Conservation (phyloP, 2,329 filamentous ascomycete genomes). For the Alternaria arborescens region DNA sequence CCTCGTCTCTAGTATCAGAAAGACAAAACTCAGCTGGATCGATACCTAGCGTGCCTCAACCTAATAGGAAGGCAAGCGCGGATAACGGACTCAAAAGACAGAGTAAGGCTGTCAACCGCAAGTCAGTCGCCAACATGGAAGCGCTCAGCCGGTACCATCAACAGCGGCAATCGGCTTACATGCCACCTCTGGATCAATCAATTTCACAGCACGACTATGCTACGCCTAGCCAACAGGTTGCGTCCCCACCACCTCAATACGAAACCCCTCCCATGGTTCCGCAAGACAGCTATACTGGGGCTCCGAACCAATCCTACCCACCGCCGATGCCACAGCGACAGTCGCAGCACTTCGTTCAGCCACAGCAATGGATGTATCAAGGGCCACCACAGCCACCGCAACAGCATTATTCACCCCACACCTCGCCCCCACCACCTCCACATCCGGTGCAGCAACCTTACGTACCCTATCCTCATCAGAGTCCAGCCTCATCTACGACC, state of each 20-base stretch:
- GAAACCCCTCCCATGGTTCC: not conserved
- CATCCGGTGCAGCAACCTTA: not conserved
- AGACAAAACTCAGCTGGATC: slow-evolving; percentile 5
- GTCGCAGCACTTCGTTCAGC: slow-evolving; percentile 7
- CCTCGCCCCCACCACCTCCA: slow-evolving; percentile 7
- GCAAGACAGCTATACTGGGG: not conserved
- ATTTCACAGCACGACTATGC: slow-evolving; percentile 14
- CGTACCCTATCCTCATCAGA: slow-evolving; percentile 4
- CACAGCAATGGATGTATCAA: not conserved
- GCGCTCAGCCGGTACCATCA: slow-evolving; percentile 16
- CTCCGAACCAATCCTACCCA: slow-evolving; percentile 3
- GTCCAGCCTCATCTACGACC: slow-evolving; percentile 7
- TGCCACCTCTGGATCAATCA: slow-evolving; percentile 7
- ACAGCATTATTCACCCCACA: slow-evolving; percentile 10
- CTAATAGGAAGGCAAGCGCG: slow-evolving; percentile 10
- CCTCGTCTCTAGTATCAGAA: not conserved
- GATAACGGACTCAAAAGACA: slow-evolving; percentile 18
- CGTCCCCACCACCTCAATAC: not conserved
- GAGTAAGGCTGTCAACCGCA: slow-evolving; percentile 12
- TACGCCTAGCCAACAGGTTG: not conserved
- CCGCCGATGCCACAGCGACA: slow-evolving; percentile 6
- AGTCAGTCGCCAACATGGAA: slow-evolving; percentile 16
- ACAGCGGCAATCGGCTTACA: slow-evolving; percentile 18
- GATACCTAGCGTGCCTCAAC: not conserved
- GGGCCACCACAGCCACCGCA: not conserved